Percentiles rank a stretch among this genome's conserved stretches.
Evolutionary conservation across 768 basidiomycete genomes (phyloP).

Genomic region (Rhizopogon rudus): DNA sequence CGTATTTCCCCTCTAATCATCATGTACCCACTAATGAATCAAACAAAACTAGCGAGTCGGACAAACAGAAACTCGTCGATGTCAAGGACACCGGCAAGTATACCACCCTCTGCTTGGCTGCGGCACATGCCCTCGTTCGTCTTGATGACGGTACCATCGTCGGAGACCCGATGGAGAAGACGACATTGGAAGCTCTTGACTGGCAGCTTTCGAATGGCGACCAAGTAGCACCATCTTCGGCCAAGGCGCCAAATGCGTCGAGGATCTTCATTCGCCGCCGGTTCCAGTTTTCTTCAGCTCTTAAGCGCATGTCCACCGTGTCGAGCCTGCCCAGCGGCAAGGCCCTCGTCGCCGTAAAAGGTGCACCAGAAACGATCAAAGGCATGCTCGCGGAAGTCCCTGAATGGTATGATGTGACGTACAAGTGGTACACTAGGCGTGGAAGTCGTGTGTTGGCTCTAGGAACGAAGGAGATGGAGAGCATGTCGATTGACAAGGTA

Average conservation of each 20-base stretch:
- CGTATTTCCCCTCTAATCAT: slow-evolving; percentile 23
- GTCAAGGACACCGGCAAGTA: slow-evolving; percentile 73
- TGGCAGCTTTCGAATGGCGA: slow-evolving; percentile 84
- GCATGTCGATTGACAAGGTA: slow-evolving; percentile 68
- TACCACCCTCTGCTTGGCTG: slow-evolving; percentile 84
- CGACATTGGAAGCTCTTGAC: slow-evolving; percentile 84
- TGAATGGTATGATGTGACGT: slow-evolving; percentile 84
- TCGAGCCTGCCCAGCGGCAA: slow-evolving; percentile 59
- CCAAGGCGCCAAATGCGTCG: slow-evolving; percentile 48
- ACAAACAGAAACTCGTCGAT: slow-evolving; percentile 65
- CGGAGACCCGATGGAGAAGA: slow-evolving; percentile 99
- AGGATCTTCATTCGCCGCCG: slow-evolving; percentile 77
- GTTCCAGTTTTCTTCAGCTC: slow-evolving; percentile 96
- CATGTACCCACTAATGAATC: background rate
- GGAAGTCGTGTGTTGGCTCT: slow-evolving; percentile 94
- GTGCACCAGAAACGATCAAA: slow-evolving; percentile 96
- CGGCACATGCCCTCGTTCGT: slow-evolving; percentile 91
- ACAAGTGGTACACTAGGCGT: slow-evolving; percentile 88
- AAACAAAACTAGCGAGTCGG: slow-evolving; percentile 37
- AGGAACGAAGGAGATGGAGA: slow-evolving; percentile 79
- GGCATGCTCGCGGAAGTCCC: slow-evolving; percentile 76
- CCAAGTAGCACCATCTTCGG: slow-evolving; percentile 52
- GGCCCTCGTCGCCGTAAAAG: slow-evolving; percentile 78
- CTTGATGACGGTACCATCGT: slow-evolving; percentile 93
- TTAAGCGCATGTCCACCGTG: slow-evolving; percentile 97